Conservation (phyloP, 2,329 filamentous ascomycete genomes). For the Pezicula radicicola region DNA sequence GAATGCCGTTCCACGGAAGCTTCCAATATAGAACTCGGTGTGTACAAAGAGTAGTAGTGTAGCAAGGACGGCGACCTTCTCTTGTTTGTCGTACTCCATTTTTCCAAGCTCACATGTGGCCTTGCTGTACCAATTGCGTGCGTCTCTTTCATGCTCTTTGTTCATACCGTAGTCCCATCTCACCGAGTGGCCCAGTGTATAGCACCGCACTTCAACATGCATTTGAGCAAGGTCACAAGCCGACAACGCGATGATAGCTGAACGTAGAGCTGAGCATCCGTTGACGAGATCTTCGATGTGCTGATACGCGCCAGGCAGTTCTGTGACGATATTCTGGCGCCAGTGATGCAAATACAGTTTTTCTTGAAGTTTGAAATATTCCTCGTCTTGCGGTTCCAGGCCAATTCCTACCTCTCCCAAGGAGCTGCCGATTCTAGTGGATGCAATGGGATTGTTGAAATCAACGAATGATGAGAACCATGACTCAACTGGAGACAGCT, state of each 20-base stretch:
- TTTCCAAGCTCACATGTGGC: not conserved
- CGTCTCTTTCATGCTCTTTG: not conserved
- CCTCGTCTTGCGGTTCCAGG: not conserved
- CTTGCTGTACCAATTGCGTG: not conserved
- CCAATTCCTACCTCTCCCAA: not conserved
- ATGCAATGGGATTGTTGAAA: not conserved
- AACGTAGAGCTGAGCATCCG: not conserved
- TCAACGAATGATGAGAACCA: conserved; percentile 3
- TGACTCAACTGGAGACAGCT: not conserved
- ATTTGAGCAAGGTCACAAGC: conserved; percentile 1
- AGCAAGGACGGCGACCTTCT: not conserved
- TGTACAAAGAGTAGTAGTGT: not conserved
- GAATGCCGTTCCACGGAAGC: not conserved
- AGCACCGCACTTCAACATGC: not conserved
- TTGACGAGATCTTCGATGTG: not conserved
- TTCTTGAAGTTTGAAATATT: not conserved
- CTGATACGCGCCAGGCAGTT: not conserved
- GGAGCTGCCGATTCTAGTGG: not conserved
- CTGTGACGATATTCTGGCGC: not conserved
- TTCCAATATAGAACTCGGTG: not conserved
- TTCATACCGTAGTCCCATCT: not conserved
- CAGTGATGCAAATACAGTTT: not conserved
- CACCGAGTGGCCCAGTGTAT: not conserved
- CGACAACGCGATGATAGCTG: not conserved
- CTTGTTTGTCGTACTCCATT: not conserved